Conservation (phyloP, 306 rosid species). For the Fragaria vesca region DNA sequence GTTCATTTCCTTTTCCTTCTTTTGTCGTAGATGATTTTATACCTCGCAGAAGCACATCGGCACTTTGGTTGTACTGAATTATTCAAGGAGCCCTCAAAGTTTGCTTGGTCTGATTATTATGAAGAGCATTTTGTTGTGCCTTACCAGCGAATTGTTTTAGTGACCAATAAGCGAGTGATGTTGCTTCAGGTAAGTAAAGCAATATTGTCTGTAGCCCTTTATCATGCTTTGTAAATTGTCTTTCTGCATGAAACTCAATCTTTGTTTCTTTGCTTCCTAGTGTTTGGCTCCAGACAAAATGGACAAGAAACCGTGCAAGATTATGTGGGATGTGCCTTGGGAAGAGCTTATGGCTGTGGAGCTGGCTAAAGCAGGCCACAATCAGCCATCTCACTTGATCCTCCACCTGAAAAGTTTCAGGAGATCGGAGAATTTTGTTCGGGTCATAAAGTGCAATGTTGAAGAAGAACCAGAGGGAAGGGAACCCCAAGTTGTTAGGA, state of each 20-base stretch:
- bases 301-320: constrained; percentile 92
- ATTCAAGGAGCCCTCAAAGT: constrained; percentile 97
- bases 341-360: constrained; percentile 91
- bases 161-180: constrained; percentile 89
- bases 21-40: constrained; percentile 74
- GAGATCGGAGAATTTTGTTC: constrained; percentile 80
- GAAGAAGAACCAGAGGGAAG: constrained; percentile 54
- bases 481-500: constrained; percentile 80
- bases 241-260: constrained; percentile 36
- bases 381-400: constrained; percentile 83
- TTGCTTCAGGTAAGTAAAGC: constrained; percentile 74
- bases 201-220: constrained; percentile 1
- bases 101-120: constrained; percentile 86
- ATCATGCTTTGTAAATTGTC: constrained; percentile 10
- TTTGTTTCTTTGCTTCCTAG: constrained; percentile 40
- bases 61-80: constrained; percentile 90
- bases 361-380: constrained; percentile 74
- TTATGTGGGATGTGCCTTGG: constrained; percentile 95
- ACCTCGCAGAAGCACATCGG: constrained; percentile 90
- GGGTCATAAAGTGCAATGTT: constrained; percentile 61
- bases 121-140: constrained; percentile 79
- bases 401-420: constrained; percentile 81
- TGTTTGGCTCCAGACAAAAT: constrained; percentile 77
- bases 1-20: not conserved
- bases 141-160: constrained; percentile 71